Percentiles rank a stretch among this genome's conserved stretches.
phyloP scores from a whole-genome alignment of 371 early-diverging fungal species.

The Saksenaea oblongispora region DNA sequence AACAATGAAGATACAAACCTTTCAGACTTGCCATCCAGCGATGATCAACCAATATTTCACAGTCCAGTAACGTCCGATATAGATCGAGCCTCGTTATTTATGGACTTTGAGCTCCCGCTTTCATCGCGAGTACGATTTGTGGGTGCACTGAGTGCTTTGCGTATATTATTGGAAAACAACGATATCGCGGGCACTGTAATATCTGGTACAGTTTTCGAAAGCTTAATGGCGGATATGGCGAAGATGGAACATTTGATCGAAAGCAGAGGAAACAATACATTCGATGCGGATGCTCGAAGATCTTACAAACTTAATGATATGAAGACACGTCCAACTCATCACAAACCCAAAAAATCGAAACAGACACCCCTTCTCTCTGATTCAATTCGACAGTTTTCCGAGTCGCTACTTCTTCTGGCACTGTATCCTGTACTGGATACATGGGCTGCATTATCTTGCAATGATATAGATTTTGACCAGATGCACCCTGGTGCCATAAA shows the following conservation, averaged over 20 bases:
- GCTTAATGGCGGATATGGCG: constrained; percentile 18
- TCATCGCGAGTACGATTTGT: constrained; percentile 21
- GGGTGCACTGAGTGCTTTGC: constrained; percentile 40
- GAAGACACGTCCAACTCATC: neutral
- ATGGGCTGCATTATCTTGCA: constrained; percentile 23
- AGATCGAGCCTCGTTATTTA: constrained; percentile 16
- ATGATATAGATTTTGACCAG: constrained; percentile 11
- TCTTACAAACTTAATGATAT: constrained; percentile 6
- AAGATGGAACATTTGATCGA: constrained; percentile 18
- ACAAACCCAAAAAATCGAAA: neutral
- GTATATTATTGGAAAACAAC: constrained; percentile 41
- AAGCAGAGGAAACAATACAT: neutral
- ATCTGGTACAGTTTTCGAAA: constrained; percentile 19
- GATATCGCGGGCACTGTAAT: constrained; percentile 28
- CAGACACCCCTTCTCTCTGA: constrained; percentile 17
- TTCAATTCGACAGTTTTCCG: constrained; percentile 20
- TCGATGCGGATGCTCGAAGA: constrained; percentile 4
- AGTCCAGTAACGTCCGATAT: constrained; percentile 6
- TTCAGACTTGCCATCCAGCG: neutral
- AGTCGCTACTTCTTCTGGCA: constrained; percentile 25
- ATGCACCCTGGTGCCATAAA: constrained; percentile 28
- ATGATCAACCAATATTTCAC: neutral
- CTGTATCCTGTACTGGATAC: constrained; percentile 32
- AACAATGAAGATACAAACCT: neutral
- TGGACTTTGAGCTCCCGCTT: constrained; percentile 26